Evolutionary conservation across 495 filamentous ascomycete genomes (phyloP), one percentile per base, ranked within the genome.

Genomic region (Cudoniella acicularis): DNA sequence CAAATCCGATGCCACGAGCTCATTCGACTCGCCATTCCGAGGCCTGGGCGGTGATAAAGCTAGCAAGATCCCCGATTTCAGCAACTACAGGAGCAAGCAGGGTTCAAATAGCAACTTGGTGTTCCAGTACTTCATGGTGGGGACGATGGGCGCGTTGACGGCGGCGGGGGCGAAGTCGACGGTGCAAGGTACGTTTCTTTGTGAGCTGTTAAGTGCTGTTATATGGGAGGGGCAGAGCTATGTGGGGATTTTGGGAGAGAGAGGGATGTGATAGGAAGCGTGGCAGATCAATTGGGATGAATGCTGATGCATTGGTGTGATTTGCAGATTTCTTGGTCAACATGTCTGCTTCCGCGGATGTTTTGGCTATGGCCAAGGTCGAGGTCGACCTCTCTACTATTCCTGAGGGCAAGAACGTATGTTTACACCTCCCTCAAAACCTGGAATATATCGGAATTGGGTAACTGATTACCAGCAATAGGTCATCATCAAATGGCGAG

Each of bases 401-500:
- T 70, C 94, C 95, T 42, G 93, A 97, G 81, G 94, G 95, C 83
- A 99, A 98, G 89, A 99, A 99, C 78, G 94, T 94, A 83, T 67
- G 88, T 75, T 36, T 41, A 13, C 24, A 20, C 23, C 42, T 25
- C 16, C 17, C 47, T 25, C 16, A 21, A 11, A 50, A 4, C 11
- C 25, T 24, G 10, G 10, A 42, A n/a, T 3, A 17, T 9, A 10
- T 30, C 17, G 27, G 10, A 21, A 57, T 54, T 9, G 43, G 52
- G 48, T 58, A 26, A 59, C 45, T 22, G 18, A 48, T n/a, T n/a
- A n/a, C n/a, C n/a, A n/a, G n/a, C n/a, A 46, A 55, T 66, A 95
- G 90, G 88, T 98, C 73, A 95, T 98, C 76, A 93, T 99, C 83
- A 99, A 99, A 83, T 99, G 95, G 95, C 88, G 95, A 79, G 95